These are phyloP conservation scores for Aspergillus wentii DNA, from an alignment of 495 filamentous ascomycete genomes.

Conservation along the genomic window DNA sequence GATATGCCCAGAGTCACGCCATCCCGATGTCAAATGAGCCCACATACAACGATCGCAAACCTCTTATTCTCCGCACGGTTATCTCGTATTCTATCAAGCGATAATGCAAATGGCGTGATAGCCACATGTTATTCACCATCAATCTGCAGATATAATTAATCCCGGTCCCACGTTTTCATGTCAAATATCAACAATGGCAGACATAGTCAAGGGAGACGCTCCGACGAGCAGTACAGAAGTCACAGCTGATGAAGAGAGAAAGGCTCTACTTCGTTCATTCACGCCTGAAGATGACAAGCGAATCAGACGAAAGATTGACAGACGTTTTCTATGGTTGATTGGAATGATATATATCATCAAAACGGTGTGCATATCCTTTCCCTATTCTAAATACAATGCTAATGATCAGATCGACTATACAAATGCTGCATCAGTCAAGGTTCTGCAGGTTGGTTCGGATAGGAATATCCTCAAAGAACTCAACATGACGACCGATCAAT, in stretches of 20 bases:
- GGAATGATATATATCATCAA: conserved; percentile 31
- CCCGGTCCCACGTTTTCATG: too few species aligned
- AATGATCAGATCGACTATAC: conserved; percentile 26
- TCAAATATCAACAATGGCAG: too few species aligned
- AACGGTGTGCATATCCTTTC: conserved; percentile 10
- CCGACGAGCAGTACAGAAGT: not conserved
- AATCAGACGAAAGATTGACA: conserved; percentile 25
- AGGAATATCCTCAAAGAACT: conserved; percentile 24
- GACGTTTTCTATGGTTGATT: conserved; percentile 23
- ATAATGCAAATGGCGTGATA: not conserved
- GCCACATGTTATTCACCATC: not conserved
- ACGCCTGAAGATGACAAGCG: conserved; percentile 24
- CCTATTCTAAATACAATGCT: too few species aligned
- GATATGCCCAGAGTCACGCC: too few species aligned
- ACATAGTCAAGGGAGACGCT: not conserved
- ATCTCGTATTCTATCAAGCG: not conserved
- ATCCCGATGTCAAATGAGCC: not conserved
- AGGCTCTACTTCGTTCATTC: conserved; percentile 17
- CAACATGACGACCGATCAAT: conserved; percentile 26
- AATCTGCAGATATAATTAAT: too few species aligned
- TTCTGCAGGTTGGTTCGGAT: conserved; percentile 27
- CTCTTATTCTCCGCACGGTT: too few species aligned
- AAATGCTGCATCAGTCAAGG: conserved; percentile 30
- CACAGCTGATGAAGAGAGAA: not conserved
- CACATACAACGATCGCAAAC: not conserved